Base-by-base conservation (phyloP, 345 rosid genomes). In the Populus nigra region DNA sequence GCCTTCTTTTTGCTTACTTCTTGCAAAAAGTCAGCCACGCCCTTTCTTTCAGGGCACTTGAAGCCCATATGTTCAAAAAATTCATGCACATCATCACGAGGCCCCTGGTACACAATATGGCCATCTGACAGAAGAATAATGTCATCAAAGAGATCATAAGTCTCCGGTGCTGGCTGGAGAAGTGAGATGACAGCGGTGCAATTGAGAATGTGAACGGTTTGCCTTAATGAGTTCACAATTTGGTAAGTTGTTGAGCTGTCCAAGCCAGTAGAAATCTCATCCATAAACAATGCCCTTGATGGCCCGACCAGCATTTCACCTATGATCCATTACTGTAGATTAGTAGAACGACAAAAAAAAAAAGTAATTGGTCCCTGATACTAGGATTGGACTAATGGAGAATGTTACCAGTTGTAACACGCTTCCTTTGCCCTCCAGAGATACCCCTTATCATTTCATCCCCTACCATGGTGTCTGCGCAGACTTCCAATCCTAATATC, bases 131-230 rank as follows among this genome's bases (percentile, higher is more conserved):
- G 79, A 67, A 93, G 89, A 38, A 93, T 84, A 70, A 92, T 83
- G 72, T 93, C 95, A 79, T 93, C 94, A 18, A 91, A 93, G 29
- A 93, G 89, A 77, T 90, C 79, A 62, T 76, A 81, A 12, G 94
- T 86, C 86, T 93, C 97, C 0, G 97, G 93, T 5, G 97, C 93
- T 4, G 97, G 97, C 85, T 93, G 97, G 20, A 93, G 89, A 65
- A 93, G 94, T 8, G 96, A 89, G 18, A 93, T 88, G 50, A 84
- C 81, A 84, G 90, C 88, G 2, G 97, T 93, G 72, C 85, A 87
- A 77, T 90, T 88, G 35, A 87, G 76, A 27, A 89, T 87, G 78
- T 91, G 94, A 81, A 88, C 89, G 77, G 88, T 69, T 59, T 93
- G 97, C 84, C 82, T 93, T 85, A 91, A 80, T 82, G 83, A 89